These are phyloP conservation scores for Blastocystis sp. DNA, from an alignment of 352 stramenopile genomes.

Conservation along the genomic window DNA sequence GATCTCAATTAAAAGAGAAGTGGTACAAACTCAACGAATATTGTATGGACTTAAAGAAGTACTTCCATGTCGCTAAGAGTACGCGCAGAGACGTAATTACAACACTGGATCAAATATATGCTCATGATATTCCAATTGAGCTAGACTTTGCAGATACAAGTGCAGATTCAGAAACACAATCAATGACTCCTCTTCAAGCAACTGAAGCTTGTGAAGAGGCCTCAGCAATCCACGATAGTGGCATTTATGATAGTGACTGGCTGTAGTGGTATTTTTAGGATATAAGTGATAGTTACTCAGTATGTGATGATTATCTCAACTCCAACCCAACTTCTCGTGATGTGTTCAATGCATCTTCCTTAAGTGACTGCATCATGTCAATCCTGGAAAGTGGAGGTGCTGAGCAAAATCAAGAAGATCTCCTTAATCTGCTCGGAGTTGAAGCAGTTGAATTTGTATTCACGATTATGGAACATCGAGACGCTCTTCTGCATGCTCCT, in stretches of 20 bases:
- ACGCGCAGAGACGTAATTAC: slow-evolving; percentile 28
- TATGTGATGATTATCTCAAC: slow-evolving; percentile 45
- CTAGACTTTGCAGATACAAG: slow-evolving; percentile 18
- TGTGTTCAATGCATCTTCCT: slow-evolving; percentile 5
- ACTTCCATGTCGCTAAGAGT: not conserved
- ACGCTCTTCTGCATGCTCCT: slow-evolving; percentile 5
- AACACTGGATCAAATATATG: slow-evolving; percentile 45
- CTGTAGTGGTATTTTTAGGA: not conserved
- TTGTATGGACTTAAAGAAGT: slow-evolving; percentile 24
- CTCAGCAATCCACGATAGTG: not conserved
- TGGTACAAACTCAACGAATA: slow-evolving; percentile 60
- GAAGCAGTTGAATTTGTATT: slow-evolving; percentile 55
- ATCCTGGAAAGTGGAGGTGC: slow-evolving; percentile 23
- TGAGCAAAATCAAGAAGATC: slow-evolving; percentile 56
- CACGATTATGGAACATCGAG: slow-evolving; percentile 20
- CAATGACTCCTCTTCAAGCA: not conserved
- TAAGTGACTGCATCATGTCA: slow-evolving; percentile 59
- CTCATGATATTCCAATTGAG: not conserved
- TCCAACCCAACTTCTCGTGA: slow-evolving; percentile 31
- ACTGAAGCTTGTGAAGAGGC: not conserved
- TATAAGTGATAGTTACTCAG: not conserved
- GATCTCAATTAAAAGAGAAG: not conserved
- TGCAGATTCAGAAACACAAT: not conserved
- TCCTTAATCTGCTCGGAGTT: slow-evolving; percentile 54
- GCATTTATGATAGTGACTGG: slow-evolving; percentile 47